Evolutionary conservation across 176 grass and related monocot genomes (phyloP), one percentile per base, ranked within the genome.

Genomic region (Cenchrus purpureus): DNA sequence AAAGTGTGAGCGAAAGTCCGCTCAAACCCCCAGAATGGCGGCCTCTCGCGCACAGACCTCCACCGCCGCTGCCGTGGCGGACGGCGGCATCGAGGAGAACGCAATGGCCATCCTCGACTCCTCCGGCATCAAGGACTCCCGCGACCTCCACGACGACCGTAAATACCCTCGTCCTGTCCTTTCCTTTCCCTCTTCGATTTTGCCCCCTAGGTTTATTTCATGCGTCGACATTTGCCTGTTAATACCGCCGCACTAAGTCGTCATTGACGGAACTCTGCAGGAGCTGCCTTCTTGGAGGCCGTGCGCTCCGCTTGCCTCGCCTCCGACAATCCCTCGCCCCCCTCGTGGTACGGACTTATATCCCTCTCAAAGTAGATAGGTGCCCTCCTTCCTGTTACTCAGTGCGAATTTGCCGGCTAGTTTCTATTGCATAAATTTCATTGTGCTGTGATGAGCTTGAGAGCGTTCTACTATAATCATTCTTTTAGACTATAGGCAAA

Each of bases 91-190:
- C 70, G 92, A 98, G 77, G 95, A 95, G 76, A 98, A 98, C 87
- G 90, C 85, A 84, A 95, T 98, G 92, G 92, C 92, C 19, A 89
- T 98, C 85, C 92, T 98, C 72, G 92, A 97, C 52, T 88, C 89
- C 29, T 93, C 85, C 68, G 92, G 91, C 85, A 90, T 98, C 91
- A 95, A 88, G 89, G 92, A 93, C 37, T 86, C 91, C 42, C 87
- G 81, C 15, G 95, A 98, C 66, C 68, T 98, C 76, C 87, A 95
- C 45, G 92, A 98, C 34, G 92, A 98, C 71, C 88, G 95, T 98
- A 98, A 70, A 25, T 25, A 25, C 25, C 25, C 25, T 25, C 25
- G 25, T 25, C 25, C 25, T 31, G 11, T 12, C 73, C 15, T 55
- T 34, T 3, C 53, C 14, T 7, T 16, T 28, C 25, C 67, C n/a